Evolutionary conservation across 1,284 basidiomycete genomes (phyloP), one percentile per base, ranked within the genome.

Genomic region (Ustilago crameri): DNA sequence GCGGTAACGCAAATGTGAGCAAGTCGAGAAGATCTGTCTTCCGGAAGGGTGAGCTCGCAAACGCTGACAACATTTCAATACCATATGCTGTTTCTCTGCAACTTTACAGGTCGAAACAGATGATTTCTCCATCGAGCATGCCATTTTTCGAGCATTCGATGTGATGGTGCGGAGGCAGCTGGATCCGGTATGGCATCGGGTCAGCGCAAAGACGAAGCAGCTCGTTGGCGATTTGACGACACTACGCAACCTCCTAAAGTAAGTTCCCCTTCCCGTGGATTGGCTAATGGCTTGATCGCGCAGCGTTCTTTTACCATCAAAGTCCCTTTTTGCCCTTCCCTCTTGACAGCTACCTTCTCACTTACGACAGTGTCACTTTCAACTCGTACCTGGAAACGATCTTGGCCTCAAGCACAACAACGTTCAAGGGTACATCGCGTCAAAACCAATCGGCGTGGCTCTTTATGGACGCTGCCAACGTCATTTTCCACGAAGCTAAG

Each of bases 101-200:
- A 15, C 12, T 20, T 17, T 43, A 10, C 53, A 97, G 91, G 89
- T 97, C 15, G 95, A 98, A 61, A 87, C 97, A 9, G 96, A 98
- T 71, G 94, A 98, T 73, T 87, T 97, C 61, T 95, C 89, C 5
- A 88, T 98, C 45, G 93, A 97, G 78, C 95, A 93, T 75, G 93
- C 93, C 0, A 94, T 98, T 76, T 98, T 98, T 84, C 89, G 90
- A 27, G 93, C 91, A 1, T 99, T 98, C 80, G 95, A 98, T 79
- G 86, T 89, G 22, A 87, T 96, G 51, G 93, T 98, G 1, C 89
- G 95, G 9, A 88, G 90, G 42, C 92, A 94, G 76, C 88, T 98
- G 5, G 92, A 96, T 82, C 88, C 94, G 0, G 91, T 97, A 4
- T 98, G 96, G 96, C 94, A 98, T 84, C 92, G 93, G 83, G 93